phyloP scores from a whole-genome alignment of 225 moss, liverwort and hornwort species.

The Anthoceros angustus region DNA sequence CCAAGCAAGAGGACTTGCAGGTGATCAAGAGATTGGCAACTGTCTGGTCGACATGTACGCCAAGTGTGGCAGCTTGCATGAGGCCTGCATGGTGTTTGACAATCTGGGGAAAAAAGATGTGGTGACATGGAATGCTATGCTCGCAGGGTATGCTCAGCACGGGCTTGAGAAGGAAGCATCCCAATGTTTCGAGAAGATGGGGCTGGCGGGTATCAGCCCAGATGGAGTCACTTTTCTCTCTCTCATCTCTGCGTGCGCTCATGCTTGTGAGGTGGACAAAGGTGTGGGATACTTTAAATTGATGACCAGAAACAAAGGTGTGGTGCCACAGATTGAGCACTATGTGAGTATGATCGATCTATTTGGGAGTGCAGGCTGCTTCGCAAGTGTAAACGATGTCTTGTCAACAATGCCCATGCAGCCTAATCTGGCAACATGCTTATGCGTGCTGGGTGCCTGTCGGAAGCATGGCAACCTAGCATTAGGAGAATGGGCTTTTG shows the following conservation, averaged over 20 bases:
- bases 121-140: background rate
- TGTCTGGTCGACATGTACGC: conserved; percentile 4
- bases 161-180: background rate
- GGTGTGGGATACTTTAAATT: background rate
- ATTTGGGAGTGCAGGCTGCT: background rate
- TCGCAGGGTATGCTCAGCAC: background rate
- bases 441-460: background rate
- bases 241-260: background rate
- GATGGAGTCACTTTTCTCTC: background rate
- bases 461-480: background rate
- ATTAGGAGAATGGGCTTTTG: background rate
- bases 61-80: background rate
- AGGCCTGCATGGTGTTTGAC: background rate
- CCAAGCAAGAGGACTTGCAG: background rate
- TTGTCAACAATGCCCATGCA: background rate
- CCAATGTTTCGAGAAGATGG: background rate
- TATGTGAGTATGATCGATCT: background rate
- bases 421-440: background rate
- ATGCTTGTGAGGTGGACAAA: background rate
- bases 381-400: background rate
- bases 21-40: background rate
- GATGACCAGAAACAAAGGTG: background rate
- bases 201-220: background rate
- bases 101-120: background rate
- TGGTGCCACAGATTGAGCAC: background rate